Base-by-base conservation (phyloP, 495 filamentous ascomycete genomes). In the Penicillium crystallinum region DNA sequence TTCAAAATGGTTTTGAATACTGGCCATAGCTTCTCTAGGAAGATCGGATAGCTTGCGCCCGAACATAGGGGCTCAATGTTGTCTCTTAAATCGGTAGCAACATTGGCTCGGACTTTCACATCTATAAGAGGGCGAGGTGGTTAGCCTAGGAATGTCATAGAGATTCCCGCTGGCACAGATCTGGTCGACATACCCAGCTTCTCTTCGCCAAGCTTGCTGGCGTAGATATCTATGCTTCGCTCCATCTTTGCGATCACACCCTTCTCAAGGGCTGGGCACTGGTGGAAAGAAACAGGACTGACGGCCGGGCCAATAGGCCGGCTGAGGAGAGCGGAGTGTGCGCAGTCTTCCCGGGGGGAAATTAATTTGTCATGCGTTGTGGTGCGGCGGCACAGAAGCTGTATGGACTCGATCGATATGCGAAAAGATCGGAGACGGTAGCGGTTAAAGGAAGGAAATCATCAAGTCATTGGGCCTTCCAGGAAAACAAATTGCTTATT, bases 11-110 rank as follows among this genome's bases (percentile, higher is more conserved):
- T 82, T 65, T 90, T 78, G 71, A 97, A 90, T n/a, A 95, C 77
- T 12, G 95, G 95, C 72, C 96, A 85, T 57, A 97, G 71, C 71
- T 88, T 88, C 57, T 84, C 79, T 53, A 97, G 78, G 64, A 97
- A 97, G 30, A 74, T 69, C 15, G 80, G 72, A 65, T 97, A 97
- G 53, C 70, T 76, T 48, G 77, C 65, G 48, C 81, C 78, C 40
- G 79, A 79, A 67, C 77, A 84, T 56, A 83, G 81, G 46, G 81
- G 78, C 54, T 97, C 91, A 56, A 95, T 86, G 58, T 76, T 88
- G 71, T 97, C 91, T 59, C 91, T 85, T 56, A 96, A 70, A 57
- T 92, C 84, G 49, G 82, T 81, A 36, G 90, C 88, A 48, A 87
- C 78, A 64, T 88, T 86, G 43, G 84, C 79, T 70, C 88, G 87